Percentiles rank a stretch among this genome's conserved stretches.
Conservation (phyloP, 1,139 yeast species). For the Blastobotrys ciferrii region DNA sequence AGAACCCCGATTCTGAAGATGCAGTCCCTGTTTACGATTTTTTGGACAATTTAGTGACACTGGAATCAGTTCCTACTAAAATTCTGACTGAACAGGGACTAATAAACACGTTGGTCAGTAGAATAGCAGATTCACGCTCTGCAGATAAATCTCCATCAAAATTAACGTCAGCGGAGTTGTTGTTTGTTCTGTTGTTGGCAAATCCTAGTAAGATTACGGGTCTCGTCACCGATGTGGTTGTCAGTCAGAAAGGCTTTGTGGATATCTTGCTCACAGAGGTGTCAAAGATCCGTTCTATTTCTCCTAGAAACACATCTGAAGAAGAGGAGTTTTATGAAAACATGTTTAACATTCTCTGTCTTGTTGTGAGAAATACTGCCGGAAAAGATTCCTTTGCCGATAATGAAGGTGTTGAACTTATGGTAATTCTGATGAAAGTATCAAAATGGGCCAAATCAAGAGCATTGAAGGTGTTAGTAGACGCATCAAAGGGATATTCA, state of each 20-base stretch:
- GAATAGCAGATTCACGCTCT: not conserved
- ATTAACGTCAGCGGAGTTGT: constrained; percentile 9
- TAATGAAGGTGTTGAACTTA: constrained; percentile 37
- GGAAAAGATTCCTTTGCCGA: constrained; percentile 28
- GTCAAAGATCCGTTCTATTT: not conserved
- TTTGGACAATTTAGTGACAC: not conserved
- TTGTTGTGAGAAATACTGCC: constrained; percentile 20
- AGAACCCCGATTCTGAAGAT: constrained; percentile 3
- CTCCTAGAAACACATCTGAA: constrained; percentile 17
- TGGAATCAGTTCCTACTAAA: not conserved
- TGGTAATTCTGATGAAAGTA: constrained; percentile 28
- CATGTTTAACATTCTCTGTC: constrained; percentile 26
- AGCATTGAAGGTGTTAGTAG: constrained; percentile 28
- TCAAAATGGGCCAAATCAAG: constrained; percentile 24
- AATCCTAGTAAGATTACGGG: not conserved
- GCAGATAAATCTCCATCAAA: constrained; percentile 1
- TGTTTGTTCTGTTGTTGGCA: constrained; percentile 4
- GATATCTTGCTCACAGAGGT: constrained; percentile 7
- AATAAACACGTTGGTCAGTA: not conserved
- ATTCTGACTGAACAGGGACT: constrained; percentile 2
- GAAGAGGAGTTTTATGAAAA: constrained; percentile 32
- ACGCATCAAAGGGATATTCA: constrained; percentile 25
- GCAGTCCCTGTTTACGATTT: constrained; percentile 1
- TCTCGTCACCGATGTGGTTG: not conserved
- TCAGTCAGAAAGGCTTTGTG: constrained; percentile 3